These are phyloP conservation scores for Phaeomoniella chlamydospora DNA, from an alignment of 2,329 filamentous ascomycete genomes.

Conservation along the genomic window DNA sequence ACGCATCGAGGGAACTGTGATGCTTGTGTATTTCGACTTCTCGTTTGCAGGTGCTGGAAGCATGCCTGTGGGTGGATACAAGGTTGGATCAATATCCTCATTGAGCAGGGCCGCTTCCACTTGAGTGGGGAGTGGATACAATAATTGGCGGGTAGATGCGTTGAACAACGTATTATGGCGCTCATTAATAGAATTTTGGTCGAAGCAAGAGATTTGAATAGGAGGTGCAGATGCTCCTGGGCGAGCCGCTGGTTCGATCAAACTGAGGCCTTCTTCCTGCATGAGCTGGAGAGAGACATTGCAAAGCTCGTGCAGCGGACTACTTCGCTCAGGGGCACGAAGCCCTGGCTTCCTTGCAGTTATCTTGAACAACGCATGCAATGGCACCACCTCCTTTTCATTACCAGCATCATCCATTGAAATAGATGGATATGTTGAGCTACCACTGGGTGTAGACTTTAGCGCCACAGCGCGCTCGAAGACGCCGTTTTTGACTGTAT, in stretches of 20 bases:
- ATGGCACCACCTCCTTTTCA: constrained; percentile 49
- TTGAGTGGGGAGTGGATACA: constrained; percentile 46
- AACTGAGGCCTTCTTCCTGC: constrained; percentile 54
- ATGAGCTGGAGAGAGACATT: constrained; percentile 59
- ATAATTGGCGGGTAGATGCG: constrained; percentile 51
- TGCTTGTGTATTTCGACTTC: constrained; percentile 76
- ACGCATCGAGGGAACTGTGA: constrained; percentile 87
- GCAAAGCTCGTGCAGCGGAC: constrained; percentile 59
- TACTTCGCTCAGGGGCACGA: constrained; percentile 55
- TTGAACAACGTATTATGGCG: constrained; percentile 69
- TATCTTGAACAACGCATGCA: constrained; percentile 72
- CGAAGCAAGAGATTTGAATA: constrained; percentile 64
- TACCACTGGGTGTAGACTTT: constrained; percentile 31
- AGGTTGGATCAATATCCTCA: constrained; percentile 51
- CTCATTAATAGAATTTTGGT: constrained; percentile 50
- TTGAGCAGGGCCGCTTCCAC: constrained; percentile 64
- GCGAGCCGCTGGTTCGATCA: constrained; percentile 67
- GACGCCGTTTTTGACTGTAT: constrained; percentile 52
- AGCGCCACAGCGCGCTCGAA: constrained; percentile 54
- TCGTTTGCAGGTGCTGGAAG: constrained; percentile 67
- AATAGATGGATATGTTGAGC: constrained; percentile 57
- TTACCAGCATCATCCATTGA: constrained; percentile 44
- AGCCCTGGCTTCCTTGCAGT: constrained; percentile 55
- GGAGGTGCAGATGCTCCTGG: constrained; percentile 76
- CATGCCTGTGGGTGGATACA: constrained; percentile 49